Evolutionary conservation across 1,139 yeast genomes (phyloP), one percentile per base, ranked within the genome.

Genomic region (Protomyces inundatus): DNA sequence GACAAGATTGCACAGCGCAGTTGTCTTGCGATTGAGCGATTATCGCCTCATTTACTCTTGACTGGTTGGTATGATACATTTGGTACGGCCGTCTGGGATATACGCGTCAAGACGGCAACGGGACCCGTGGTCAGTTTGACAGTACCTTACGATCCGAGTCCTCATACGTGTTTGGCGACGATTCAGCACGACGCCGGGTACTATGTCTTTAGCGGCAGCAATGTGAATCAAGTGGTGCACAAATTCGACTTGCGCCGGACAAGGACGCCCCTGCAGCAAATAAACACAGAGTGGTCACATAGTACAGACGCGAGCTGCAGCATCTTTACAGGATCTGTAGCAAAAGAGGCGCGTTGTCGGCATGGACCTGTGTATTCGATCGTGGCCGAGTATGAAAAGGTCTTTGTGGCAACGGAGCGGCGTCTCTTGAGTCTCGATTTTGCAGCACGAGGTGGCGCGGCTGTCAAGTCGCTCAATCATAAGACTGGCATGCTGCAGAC

Each of bases 361-460:
- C 35, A 9, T 32, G 62, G 62, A 4, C 62, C 62, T 4, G 34
- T 58, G 4, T 58, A 58, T 42, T 58, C 62, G 4, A 35, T 58
- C 42, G 45, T 42, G 4, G 62, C 62, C 12, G 62, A 58, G 42
- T 52, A 52, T 34, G 62, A 58, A 40, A 46, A 55, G 14, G 45
- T 58, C 35, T 58, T 36, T 35, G 62, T 52, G 14, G 62, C 62
- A 12, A n/a, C 54, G 30, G 62, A 58, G 36, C 16, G 37, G 7
- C 16, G 50, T n/a, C 56, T 58, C 6, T 32, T 55, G 14, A 55
- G 62, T 16, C 12, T 58, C 12, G 62, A 58, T 45, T 58, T 33
- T 42, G 48, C 16, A 16, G 48, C 48, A 9, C n/a, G 12, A n/a
- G 14, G 42, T 39, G 42, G 14, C 14, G 42, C 16, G 12, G 14